Evolutionary conservation across 1,139 yeast genomes (phyloP), one percentile per base, ranked within the genome.

Genomic region (Magnusiomyces clavatus): DNA sequence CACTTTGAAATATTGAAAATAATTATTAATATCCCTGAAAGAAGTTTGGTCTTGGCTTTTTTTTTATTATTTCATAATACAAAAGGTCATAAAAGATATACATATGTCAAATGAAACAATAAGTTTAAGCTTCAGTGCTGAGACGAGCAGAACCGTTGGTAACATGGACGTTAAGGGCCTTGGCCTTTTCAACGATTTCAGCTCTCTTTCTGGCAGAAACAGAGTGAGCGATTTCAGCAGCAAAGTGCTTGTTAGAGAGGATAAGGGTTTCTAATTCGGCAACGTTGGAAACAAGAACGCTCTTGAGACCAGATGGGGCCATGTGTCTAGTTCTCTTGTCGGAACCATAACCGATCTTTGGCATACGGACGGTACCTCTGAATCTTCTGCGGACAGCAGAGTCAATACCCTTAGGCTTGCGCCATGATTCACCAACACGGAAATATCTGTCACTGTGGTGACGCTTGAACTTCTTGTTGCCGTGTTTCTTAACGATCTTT

Each of bases 381-480:
- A 92, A 94, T 82, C 97, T 88, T 83, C 97, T 90, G 84, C 97
- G 90, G 76, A 90, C 97, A 80, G 90, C 84, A 69, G 97, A 90
- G 83, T 94, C 99, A 74, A 94, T 94, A 92, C 99, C 99, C 88
- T 90, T 92, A 81, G 94, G 98, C 82, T 92, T 92, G 88, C 99
- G 92, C 98, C 98, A 94, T 83, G 84, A 85, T 80, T 88, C 97
- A 71, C 89, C 80, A 68, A 92, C 97, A 79, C 98, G 90, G 83
- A 83, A 83, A 81, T 88, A 92, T 80, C 97, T 89, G 86, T 94
- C 99, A 77, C 97, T 89, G 83, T 94, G 98, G 77, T 92, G 97
- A 82, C 99, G 89, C 92, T 89, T 92, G 88, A 94, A 94, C 84
- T 86, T 86, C 83, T 86, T 86, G 76, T 90, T 77, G 51, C 61